phyloP scores from a whole-genome alignment of 164 flowering plant species.

The Piper longum region DNA sequence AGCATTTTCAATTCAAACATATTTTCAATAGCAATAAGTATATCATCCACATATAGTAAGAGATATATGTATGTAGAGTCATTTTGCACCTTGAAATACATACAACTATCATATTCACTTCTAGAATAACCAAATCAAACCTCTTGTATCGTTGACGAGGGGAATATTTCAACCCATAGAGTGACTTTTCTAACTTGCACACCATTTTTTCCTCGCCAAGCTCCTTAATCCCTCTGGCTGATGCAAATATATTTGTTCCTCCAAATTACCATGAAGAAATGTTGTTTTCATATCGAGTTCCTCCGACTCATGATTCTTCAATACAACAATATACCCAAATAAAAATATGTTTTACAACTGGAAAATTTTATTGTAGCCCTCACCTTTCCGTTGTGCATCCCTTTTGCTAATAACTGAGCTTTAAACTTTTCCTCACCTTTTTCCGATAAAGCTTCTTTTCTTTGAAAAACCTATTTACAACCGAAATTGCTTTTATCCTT shows the following conservation, averaged over 20 bases:
- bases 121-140: not conserved
- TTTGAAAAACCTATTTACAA: no score
- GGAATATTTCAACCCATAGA: no score
- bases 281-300: not conserved
- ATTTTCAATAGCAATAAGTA: not conserved
- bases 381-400: no score
- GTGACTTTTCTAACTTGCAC: no score
- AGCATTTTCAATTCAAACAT: not conserved
- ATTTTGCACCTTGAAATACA: not conserved
- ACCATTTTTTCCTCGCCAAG: no score
- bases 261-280: not conserved
- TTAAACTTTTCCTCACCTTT: not conserved
- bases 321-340: not conserved
- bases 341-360: no score
- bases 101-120: not conserved
- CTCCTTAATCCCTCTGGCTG: not conserved
- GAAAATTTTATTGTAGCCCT: no score
- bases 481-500: no score
- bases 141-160: no score
- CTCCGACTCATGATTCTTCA: not conserved
- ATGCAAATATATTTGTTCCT: not conserved
- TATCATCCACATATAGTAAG: not conserved
- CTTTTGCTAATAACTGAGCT: not conserved
- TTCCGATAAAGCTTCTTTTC: no score
- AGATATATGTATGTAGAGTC: constrained; percentile 6